Percentiles rank a stretch among this genome's conserved stretches.
These are phyloP conservation scores for Astrothelium subdiscretum DNA, from an alignment of 495 filamentous ascomycete genomes.

Conservation along the genomic window DNA sequence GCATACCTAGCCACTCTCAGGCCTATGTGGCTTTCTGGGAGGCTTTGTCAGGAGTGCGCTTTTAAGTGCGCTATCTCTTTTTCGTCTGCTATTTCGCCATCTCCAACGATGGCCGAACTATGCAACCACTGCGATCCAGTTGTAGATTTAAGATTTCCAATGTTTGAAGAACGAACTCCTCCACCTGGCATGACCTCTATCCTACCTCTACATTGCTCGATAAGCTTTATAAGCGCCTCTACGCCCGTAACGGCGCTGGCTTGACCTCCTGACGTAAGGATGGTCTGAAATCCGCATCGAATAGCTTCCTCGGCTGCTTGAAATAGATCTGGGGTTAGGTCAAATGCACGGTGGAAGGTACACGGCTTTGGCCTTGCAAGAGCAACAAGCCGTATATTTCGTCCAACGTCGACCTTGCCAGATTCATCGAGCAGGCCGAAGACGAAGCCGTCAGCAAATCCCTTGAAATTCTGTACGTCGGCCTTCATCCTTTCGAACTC, in stretches of 20 bases:
- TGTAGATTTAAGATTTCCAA: background rate
- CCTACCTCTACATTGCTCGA: constrained; percentile 5
- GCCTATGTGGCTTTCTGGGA: background rate
- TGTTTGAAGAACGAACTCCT: constrained; percentile 9
- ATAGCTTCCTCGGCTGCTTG: constrained; percentile 26
- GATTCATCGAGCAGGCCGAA: constrained; percentile 33
- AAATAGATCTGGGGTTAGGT: constrained; percentile 28
- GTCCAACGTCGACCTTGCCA: constrained; percentile 24
- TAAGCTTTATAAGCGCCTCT: constrained; percentile 12
- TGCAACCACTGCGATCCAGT: background rate
- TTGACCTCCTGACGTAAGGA: constrained; percentile 39
- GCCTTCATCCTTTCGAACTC: constrained; percentile 35
- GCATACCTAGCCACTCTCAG: background rate
- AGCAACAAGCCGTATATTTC: constrained; percentile 31
- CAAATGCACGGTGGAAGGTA: constrained; percentile 46
- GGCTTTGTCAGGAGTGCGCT: background rate
- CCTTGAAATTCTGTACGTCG: constrained; percentile 26
- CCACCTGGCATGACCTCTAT: constrained; percentile 14
- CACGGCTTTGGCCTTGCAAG: constrained; percentile 33
- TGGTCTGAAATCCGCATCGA: constrained; percentile 32
- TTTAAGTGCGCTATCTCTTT: background rate
- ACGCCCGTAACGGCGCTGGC: constrained; percentile 15
- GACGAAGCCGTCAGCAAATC: constrained; percentile 36
- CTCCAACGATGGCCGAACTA: background rate
- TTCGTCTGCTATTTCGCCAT: background rate